Conservation (phyloP, 1,284 basidiomycete species). For the Marasmius tenuissimus region DNA sequence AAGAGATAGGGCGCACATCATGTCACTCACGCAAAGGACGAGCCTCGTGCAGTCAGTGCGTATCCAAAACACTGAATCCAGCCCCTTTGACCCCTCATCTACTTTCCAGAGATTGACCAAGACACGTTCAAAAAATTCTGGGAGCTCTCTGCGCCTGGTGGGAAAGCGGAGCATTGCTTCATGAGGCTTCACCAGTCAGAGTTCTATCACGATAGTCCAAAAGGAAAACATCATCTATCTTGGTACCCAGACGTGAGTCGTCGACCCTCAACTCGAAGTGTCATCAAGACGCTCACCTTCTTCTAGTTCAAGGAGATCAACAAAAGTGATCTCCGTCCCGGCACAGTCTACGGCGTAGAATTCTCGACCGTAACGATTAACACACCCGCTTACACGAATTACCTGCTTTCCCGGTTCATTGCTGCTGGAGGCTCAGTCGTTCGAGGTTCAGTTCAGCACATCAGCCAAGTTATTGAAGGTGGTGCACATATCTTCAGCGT, state of each 20-base stretch:
- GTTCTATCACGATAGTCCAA: slow-evolving; percentile 46
- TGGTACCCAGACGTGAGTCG: slow-evolving; percentile 62
- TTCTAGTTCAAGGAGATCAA: slow-evolving; percentile 50
- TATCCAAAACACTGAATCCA: slow-evolving; percentile 1
- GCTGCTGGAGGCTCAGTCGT: slow-evolving; percentile 57
- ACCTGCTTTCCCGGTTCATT: slow-evolving; percentile 64
- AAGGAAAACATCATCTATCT: slow-evolving; percentile 44
- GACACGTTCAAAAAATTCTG: slow-evolving; percentile 76
- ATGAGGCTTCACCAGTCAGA: slow-evolving; percentile 61
- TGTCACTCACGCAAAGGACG: slow-evolving; percentile 53
- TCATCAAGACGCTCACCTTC: background rate
- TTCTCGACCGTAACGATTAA: slow-evolving; percentile 74
- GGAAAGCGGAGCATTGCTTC: slow-evolving; percentile 56
- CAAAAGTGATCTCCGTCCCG: slow-evolving; percentile 34
- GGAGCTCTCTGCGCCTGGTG: slow-evolving; percentile 60
- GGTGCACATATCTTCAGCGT: slow-evolving; percentile 41
- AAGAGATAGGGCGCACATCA: slow-evolving; percentile 59
- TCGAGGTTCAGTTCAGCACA: slow-evolving; percentile 60
- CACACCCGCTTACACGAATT: slow-evolving; percentile 64
- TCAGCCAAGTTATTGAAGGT: slow-evolving; percentile 63
- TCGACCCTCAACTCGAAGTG: background rate
- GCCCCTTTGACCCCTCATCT: background rate
- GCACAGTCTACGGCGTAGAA: slow-evolving; percentile 47
- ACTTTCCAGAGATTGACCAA: slow-evolving; percentile 56
- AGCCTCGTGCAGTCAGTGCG: slow-evolving; percentile 51